phyloP scores from a whole-genome alignment of 1,139 yeast species.

The Geotrichum fermentans region DNA sequence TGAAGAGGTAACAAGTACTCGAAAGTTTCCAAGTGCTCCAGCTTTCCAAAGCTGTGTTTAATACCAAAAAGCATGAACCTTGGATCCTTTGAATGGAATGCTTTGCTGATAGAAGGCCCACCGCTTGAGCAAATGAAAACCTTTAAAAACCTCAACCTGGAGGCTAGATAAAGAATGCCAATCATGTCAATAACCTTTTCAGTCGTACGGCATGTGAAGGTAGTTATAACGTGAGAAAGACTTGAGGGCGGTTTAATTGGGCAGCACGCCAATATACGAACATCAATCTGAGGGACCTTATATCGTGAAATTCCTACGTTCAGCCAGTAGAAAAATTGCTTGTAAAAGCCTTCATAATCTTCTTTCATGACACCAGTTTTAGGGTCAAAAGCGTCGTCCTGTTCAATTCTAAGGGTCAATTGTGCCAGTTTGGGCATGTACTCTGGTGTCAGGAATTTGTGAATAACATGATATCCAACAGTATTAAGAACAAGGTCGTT shows the following conservation, averaged over 20 bases:
- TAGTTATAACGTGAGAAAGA: neutral
- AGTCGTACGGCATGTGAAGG: neutral
- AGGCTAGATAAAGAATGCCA: constrained; percentile 3
- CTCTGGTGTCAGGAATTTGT: neutral
- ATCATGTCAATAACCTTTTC: neutral
- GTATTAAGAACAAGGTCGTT: neutral
- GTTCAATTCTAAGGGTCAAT: constrained; percentile 1
- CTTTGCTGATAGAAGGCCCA: constrained; percentile 4
- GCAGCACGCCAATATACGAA: neutral
- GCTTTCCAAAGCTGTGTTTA: constrained; percentile 3
- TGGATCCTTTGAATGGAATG: no score
- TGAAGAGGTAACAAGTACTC: constrained; percentile 5
- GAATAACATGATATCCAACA: neutral
- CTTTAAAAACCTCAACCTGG: neutral
- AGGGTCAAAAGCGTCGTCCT: neutral
- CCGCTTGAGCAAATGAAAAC: neutral
- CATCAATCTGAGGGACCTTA: neutral
- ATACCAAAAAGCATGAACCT: no score
- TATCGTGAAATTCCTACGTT: neutral
- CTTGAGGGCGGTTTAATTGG: neutral
- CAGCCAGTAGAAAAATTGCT: neutral
- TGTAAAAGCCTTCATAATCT: neutral
- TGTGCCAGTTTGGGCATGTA: neutral
- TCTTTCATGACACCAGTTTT: neutral
- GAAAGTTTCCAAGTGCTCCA: neutral